These are phyloP conservation scores for Alternaria sp. DNA, from an alignment of 2,329 filamentous ascomycete genomes.

Conservation along the genomic window DNA sequence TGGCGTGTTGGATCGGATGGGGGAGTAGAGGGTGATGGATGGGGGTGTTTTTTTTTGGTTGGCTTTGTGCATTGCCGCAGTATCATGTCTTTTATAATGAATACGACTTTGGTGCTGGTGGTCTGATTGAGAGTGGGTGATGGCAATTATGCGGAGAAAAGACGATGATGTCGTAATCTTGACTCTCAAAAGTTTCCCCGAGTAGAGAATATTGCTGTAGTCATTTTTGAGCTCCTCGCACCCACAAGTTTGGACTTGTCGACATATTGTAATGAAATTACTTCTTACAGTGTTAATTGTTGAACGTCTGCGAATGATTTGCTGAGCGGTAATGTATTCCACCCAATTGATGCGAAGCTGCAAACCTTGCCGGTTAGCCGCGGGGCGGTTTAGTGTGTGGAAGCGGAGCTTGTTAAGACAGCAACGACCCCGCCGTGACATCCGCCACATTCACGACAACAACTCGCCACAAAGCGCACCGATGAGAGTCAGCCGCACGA, in stretches of 20 bases:
- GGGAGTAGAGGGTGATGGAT: not conserved
- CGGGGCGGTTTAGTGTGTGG: slow-evolving; percentile 21
- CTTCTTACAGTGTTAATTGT: not conserved
- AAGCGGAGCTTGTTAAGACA: slow-evolving; percentile 12
- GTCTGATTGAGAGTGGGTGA: not conserved
- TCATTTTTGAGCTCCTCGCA: not conserved
- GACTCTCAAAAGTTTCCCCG: too few relatives aligned
- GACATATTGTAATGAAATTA: not conserved
- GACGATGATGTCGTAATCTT: not conserved
- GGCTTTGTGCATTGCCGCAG: not conserved
- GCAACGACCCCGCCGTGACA: slow-evolving; percentile 21
- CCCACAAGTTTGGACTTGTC: not conserved
- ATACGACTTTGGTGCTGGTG: not conserved
- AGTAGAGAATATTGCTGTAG: too few relatives aligned
- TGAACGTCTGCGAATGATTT: not conserved
- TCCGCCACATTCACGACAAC: slow-evolving; percentile 24
- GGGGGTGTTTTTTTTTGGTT: not conserved
- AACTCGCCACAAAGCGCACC: slow-evolving; percentile 2
- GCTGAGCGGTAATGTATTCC: not conserved
- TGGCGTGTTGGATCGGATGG: slow-evolving; percentile 1
- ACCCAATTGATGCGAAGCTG: slow-evolving; percentile 9
- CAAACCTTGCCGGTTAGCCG: slow-evolving; percentile 31
- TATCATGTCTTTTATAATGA: too few relatives aligned
- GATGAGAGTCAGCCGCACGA: not conserved
- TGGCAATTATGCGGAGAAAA: not conserved